A percentile compares a stretch with the other conserved stretches of the same genome.
These are phyloP conservation scores for Irpex sp. DNA, from an alignment of 1,284 basidiomycete genomes.

Conservation along the genomic window DNA sequence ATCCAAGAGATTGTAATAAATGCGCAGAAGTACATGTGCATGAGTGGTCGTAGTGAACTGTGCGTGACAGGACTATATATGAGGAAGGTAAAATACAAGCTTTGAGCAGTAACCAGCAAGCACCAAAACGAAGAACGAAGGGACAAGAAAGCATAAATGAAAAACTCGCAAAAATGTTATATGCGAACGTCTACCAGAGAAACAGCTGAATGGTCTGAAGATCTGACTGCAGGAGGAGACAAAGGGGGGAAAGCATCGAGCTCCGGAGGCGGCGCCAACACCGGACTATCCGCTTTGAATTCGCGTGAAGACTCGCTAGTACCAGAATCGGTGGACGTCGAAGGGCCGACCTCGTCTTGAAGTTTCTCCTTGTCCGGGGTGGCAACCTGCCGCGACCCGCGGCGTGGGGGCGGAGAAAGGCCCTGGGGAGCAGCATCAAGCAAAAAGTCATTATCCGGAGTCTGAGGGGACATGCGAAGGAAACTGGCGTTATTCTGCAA, in stretches of 20 bases:
- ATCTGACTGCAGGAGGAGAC: conserved; percentile 3
- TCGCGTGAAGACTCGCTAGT: background rate
- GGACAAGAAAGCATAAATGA: conserved; percentile 6
- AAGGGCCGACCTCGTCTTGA: conserved; percentile 10
- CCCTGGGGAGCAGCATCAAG: conserved; percentile 28
- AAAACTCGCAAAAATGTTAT: conserved; percentile 5
- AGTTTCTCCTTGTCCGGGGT: conserved; percentile 25
- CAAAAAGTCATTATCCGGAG: conserved; percentile 21
- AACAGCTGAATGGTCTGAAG: conserved; percentile 14
- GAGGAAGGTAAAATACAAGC: conserved; percentile 7
- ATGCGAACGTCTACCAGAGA: conserved; percentile 17
- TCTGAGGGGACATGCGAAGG: conserved; percentile 45
- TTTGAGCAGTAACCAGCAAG: conserved; percentile 3
- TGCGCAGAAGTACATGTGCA: conserved; percentile 8
- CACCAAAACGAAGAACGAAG: background rate
- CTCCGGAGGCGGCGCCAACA: conserved; percentile 8
- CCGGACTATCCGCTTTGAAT: background rate
- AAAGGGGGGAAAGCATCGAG: conserved; percentile 11
- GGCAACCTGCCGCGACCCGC: conserved; percentile 40
- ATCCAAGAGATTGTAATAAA: conserved; percentile 11
- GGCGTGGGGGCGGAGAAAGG: conserved; percentile 57
- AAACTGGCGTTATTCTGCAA: conserved; percentile 57
- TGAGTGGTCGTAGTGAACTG: background rate
- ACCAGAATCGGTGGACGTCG: background rate
- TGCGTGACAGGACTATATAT: background rate